Conservation (phyloP, 1,139 yeast genomes). For the Zygosaccharomyces sapae region DNA sequence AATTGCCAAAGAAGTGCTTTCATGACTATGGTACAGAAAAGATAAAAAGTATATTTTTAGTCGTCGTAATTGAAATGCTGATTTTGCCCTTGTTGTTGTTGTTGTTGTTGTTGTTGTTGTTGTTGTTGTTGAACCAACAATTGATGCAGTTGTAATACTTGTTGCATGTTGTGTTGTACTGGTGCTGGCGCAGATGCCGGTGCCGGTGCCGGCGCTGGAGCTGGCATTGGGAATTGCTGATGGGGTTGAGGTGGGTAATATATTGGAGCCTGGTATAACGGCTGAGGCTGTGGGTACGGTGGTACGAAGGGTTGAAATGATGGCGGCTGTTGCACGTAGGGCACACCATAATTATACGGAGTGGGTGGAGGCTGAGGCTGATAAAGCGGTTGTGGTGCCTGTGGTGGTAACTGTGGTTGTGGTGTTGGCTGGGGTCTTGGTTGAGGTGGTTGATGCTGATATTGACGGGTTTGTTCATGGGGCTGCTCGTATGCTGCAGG, state of each 20-base stretch:
- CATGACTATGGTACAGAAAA: slow-evolving; percentile 3
- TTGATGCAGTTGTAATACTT: no score
- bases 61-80: slow-evolving; percentile 13
- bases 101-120: slow-evolving; percentile 23
- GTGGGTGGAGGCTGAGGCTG: slow-evolving; percentile 2
- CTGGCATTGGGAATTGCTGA: slow-evolving; percentile 12
- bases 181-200: no score
- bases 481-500: no score
- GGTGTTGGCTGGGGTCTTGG: slow-evolving; percentile 9
- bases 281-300: slow-evolving; percentile 5
- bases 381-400: not conserved
- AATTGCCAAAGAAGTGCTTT: slow-evolving; percentile 44
- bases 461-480: slow-evolving; percentile 7
- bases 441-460: slow-evolving; percentile 8
- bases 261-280: slow-evolving; percentile 8
- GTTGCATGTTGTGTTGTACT: slow-evolving; percentile 24
- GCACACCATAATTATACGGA: not conserved
- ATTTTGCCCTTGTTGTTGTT: slow-evolving; percentile 14
- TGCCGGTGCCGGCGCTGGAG: no score
- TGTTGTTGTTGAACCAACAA: no score
- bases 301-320: not conserved
- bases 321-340: slow-evolving; percentile 2
- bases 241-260: slow-evolving; percentile 11
- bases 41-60: slow-evolving; percentile 1
- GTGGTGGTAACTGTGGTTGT: slow-evolving; percentile 1